Evolutionary conservation across 129 eudicot genomes (phyloP).

Genomic region (Flaveria robusta): DNA sequence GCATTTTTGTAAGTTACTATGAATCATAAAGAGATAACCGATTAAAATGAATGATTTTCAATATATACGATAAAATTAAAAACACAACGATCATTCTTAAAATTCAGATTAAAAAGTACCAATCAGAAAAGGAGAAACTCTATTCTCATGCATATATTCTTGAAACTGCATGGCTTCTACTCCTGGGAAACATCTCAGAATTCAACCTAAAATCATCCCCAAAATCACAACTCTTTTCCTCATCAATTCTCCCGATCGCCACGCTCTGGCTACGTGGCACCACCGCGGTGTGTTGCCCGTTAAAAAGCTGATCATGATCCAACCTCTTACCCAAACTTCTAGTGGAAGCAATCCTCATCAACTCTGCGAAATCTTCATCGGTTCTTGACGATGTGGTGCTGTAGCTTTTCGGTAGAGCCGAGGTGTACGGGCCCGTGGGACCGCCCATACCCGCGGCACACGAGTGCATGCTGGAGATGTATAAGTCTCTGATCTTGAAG

Average conservation of each 20-base stretch:
- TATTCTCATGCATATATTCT: conserved; percentile 17
- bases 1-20: no score
- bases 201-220: conserved; percentile 34
- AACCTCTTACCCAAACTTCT: conserved; percentile 23
- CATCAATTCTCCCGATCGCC: conserved; percentile 58
- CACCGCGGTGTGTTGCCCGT: conserved; percentile 8
- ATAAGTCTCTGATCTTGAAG: conserved; percentile 43
- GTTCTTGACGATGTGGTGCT: conserved; percentile 33
- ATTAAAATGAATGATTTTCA: background rate
- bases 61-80: background rate
- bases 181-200: conserved; percentile 36
- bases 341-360: conserved; percentile 51
- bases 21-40: background rate
- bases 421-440: conserved; percentile 29
- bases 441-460: conserved; percentile 54
- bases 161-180: conserved; percentile 48
- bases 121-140: background rate
- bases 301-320: conserved; percentile 28
- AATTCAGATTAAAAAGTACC: background rate
- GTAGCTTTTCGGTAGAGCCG: conserved; percentile 50
- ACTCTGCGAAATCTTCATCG: conserved; percentile 45
- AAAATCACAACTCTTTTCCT: conserved; percentile 44
- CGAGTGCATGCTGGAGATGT: conserved; percentile 42
- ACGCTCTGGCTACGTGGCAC: conserved; percentile 50
- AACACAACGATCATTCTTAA: background rate